Evolutionary conservation across 805 yeast species (phyloP).

Genomic region (Blastobotrys americana): DNA sequence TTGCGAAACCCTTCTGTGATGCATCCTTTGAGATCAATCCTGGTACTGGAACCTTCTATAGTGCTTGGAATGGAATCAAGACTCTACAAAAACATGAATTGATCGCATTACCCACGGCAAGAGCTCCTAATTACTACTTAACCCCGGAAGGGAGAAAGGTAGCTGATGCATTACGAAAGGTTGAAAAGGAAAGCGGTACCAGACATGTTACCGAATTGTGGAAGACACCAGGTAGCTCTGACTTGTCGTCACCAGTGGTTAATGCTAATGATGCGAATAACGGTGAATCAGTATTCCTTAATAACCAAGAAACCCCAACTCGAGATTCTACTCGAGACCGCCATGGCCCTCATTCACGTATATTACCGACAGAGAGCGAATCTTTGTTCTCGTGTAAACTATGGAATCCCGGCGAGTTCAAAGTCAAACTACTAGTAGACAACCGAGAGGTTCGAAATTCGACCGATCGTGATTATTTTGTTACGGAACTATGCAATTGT

Average conservation of each 20-base stretch:
- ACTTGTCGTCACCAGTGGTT: neutral
- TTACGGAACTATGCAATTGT: slow-evolving; percentile 41
- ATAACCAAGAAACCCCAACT: neutral
- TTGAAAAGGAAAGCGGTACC: slow-evolving; percentile 47
- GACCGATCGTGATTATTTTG: slow-evolving; percentile 52
- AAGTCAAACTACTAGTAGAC: slow-evolving; percentile 60
- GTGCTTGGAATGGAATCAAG: slow-evolving; percentile 37
- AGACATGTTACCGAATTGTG: neutral
- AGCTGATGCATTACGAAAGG: slow-evolving; percentile 49
- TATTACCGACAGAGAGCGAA: neutral
- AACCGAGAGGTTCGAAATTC: slow-evolving; percentile 68
- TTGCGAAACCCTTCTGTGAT: slow-evolving; percentile 36
- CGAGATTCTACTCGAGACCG: neutral
- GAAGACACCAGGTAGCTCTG: slow-evolving; percentile 3
- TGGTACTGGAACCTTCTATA: slow-evolving; percentile 14
- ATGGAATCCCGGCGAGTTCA: slow-evolving; percentile 61
- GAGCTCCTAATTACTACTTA: slow-evolving; percentile 39
- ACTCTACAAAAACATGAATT: slow-evolving; percentile 55
- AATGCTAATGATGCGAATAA: neutral
- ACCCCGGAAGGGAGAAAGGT: slow-evolving; percentile 63
- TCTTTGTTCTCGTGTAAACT: slow-evolving; percentile 3
- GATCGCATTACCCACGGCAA: slow-evolving; percentile 42
- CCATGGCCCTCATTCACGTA: too few species aligned
- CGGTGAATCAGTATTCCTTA: neutral
- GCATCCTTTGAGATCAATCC: slow-evolving; percentile 34